Conservation (phyloP, 352 stramenopile species). For the Globisporangium parvum region DNA sequence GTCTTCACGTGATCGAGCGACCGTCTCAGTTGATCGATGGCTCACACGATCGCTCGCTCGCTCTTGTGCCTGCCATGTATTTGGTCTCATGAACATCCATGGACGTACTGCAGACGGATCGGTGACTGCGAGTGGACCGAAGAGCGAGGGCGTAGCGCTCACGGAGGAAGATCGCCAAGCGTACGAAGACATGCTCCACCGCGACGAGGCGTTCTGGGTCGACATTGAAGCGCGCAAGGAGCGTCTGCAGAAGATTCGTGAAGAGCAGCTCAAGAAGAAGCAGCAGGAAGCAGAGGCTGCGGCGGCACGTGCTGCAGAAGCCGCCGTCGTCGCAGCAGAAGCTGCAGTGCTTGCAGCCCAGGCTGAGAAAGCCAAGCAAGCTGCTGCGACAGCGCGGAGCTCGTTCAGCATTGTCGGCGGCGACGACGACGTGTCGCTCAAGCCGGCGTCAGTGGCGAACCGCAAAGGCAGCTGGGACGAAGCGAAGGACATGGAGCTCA, state of each 20-base stretch:
- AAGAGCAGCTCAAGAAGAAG: conserved; percentile 67
- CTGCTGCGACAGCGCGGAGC: conserved; percentile 31
- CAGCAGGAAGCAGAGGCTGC: conserved; percentile 44
- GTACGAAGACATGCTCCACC: conserved; percentile 86
- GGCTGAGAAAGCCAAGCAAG: conserved; percentile 26
- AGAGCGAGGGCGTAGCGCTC: conserved; percentile 66
- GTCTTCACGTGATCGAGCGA: neutral
- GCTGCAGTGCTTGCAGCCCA: conserved; percentile 28
- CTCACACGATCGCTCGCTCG: neutral
- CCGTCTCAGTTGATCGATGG: neutral
- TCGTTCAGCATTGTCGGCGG: conserved; percentile 71
- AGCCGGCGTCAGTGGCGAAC: conserved; percentile 25
- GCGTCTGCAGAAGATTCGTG: conserved; percentile 59
- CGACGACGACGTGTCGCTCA: conserved; percentile 47
- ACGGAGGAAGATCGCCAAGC: conserved; percentile 78
- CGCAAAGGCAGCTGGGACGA: conserved; percentile 80
- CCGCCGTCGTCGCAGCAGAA: conserved; percentile 26
- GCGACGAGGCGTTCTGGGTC: conserved; percentile 81
- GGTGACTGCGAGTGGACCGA: conserved; percentile 18
- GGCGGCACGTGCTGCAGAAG: conserved; percentile 27
- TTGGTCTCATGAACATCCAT: neutral
- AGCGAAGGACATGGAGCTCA: conserved; percentile 81
- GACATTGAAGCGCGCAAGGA: conserved; percentile 81
- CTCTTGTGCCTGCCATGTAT: too few species aligned
- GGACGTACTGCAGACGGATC: conserved; percentile 8